These are phyloP conservation scores for Calocybe cyanea DNA, from an alignment of 768 basidiomycete species.

Conservation along the genomic window DNA sequence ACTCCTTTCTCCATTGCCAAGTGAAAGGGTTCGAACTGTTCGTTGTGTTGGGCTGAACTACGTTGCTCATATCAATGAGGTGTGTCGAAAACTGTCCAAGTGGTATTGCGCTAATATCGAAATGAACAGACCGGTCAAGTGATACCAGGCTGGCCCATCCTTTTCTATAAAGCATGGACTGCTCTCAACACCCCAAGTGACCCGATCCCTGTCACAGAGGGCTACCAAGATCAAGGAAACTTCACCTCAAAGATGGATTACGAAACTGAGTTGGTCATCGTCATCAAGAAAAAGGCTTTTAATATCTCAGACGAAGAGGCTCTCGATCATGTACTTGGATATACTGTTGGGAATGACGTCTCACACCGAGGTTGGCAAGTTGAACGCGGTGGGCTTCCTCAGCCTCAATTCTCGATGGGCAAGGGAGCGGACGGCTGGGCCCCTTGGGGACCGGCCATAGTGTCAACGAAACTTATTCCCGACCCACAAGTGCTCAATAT, in stretches of 20 bases:
- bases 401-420: slow-evolving; percentile 38
- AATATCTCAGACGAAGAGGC: slow-evolving; percentile 38
- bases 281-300: slow-evolving; percentile 36
- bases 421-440: slow-evolving; percentile 40
- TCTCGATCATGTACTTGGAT: slow-evolving; percentile 37
- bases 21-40: slow-evolving; percentile 29
- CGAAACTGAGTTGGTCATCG: slow-evolving; percentile 37
- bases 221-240: slow-evolving; percentile 33
- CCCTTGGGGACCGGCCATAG: slow-evolving; percentile 36
- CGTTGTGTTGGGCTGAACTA: slow-evolving; percentile 36
- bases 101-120: background rate
- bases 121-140: slow-evolving; percentile 24
- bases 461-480: slow-evolving; percentile 29
- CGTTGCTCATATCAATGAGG: slow-evolving; percentile 30
- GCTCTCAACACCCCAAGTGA: slow-evolving; percentile 32
- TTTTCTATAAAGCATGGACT: slow-evolving; percentile 34
- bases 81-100: slow-evolving; percentile 2
- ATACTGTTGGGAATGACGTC: slow-evolving; percentile 35
- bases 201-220: slow-evolving; percentile 30
- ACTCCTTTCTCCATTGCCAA: slow-evolving; percentile 31
- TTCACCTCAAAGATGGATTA: slow-evolving; percentile 38
- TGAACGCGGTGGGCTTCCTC: slow-evolving; percentile 34
- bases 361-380: slow-evolving; percentile 40
- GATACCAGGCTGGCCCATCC: slow-evolving; percentile 33
- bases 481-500: slow-evolving; percentile 33